Percentiles rank a stretch among this genome's conserved stretches.
phyloP scores from a whole-genome alignment of 1,139 yeast species.

The Lizanozyma gosingica region DNA sequence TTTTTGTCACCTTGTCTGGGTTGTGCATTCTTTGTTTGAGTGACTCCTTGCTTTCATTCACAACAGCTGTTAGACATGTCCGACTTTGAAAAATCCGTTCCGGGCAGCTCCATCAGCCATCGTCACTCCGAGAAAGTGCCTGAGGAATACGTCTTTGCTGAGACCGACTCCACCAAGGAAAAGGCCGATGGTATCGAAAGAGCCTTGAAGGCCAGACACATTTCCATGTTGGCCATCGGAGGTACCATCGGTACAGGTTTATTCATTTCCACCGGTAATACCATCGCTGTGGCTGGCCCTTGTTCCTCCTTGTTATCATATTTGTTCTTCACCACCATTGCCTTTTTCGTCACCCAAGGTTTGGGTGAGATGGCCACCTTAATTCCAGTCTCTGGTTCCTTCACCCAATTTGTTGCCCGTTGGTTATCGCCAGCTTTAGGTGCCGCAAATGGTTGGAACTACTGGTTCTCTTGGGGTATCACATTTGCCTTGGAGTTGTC shows the following conservation, averaged over 20 bases:
- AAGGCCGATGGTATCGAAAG: slow-evolving; percentile 14
- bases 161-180: not conserved
- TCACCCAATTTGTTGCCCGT: slow-evolving; percentile 39
- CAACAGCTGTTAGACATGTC: not conserved
- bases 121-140: not conserved
- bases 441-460: slow-evolving; percentile 75
- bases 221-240: slow-evolving; percentile 66
- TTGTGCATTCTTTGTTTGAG: too few species aligned
- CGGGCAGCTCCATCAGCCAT: not conserved
- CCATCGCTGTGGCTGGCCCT: slow-evolving; percentile 59
- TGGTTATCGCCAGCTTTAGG: slow-evolving; percentile 56
- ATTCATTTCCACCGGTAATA: slow-evolving; percentile 48
- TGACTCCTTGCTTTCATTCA: not conserved
- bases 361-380: slow-evolving; percentile 73
- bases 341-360: slow-evolving; percentile 57
- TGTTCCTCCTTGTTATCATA: slow-evolving; percentile 60
- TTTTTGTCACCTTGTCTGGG: too few species aligned
- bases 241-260: slow-evolving; percentile 63
- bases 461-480: slow-evolving; percentile 84
- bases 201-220: slow-evolving; percentile 47
- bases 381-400: slow-evolving; percentile 61
- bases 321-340: slow-evolving; percentile 56
- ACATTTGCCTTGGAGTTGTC: slow-evolving; percentile 78
- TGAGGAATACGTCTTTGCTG: not conserved
- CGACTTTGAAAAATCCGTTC: not conserved